Evolutionary conservation across 177 flowering plant genomes (phyloP), one percentile per base, ranked within the genome.

Genomic region (Tripterygium wilfordii): DNA sequence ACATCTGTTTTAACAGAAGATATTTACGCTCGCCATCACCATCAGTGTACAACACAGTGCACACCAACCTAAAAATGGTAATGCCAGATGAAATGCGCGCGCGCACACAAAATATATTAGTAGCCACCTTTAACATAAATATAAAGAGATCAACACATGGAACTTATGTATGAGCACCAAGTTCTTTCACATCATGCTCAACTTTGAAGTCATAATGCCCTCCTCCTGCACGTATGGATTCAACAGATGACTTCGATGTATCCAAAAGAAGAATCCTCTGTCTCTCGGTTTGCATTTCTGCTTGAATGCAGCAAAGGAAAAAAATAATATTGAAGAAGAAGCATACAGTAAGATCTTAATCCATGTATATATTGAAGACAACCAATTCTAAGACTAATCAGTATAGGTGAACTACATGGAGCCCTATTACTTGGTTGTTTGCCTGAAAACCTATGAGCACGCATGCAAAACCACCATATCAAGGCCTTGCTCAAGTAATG

Each of bases 171-270:
- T 92, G 99, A 44, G 94, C 78, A 48, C 99, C 99, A 39, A 92
- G 89, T 62, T 92, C 99, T 61, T 92, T 92, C 33, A 92, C 96
- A 64, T 92, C 97, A 70, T 92, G 99, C 45, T 92, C 99, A 35
- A 92, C 96, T 63, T 89, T 92, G 52, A 92, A 92, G 71, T 92
- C 99, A 63, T 92, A 92, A 29, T 96, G 87, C 4, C 99, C 99
- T 13, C n/a, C n/a, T n/a, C 91, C 97, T 2, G 97, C 77, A 44
- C 97, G 80, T 65, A 92, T 82, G 0, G 96, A 58, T 64, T 86
- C 97, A 32, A 92, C 95, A 10, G 99, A 95, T 28, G 96, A 70
- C 63, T 89, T 92, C 39, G 97, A 71, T 28, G 97, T 86, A 72
- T 92, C 99, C 46, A 86, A 39, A 29, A 92, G 86, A 41, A 86